A percentile compares a stretch with the other conserved stretches of the same genome.
These are phyloP conservation scores for Talaromyces sp. DNA, from an alignment of 2,329 filamentous ascomycete genomes.

Conservation along the genomic window DNA sequence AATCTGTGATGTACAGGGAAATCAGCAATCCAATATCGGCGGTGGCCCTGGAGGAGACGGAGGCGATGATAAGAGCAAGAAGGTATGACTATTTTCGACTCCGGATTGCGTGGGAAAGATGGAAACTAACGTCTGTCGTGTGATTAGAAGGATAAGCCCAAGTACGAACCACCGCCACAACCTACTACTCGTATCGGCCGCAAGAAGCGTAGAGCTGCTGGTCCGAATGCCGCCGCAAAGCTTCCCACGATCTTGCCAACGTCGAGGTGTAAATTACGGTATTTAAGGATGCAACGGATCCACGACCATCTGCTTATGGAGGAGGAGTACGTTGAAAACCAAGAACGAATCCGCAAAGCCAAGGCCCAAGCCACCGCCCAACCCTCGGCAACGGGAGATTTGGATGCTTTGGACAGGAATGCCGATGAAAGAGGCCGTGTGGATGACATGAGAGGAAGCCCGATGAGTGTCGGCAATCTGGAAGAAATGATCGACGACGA, in stretches of 20 bases:
- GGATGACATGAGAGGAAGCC: conserved; percentile 96
- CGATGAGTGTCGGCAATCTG: conserved; percentile 95
- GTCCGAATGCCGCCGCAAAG: conserved; percentile 91
- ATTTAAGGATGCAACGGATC: conserved; percentile 96
- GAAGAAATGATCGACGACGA: conserved; percentile 99
- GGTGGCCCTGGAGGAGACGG: conserved; percentile 65
- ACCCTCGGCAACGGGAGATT: conserved; percentile 56
- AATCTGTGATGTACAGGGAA: conserved; percentile 33
- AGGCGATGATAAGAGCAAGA: conserved; percentile 87
- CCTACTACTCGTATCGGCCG: conserved; percentile 95
- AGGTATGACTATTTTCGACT: conserved; percentile 52
- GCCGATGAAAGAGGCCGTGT: conserved; percentile 93
- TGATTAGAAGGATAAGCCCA: conserved; percentile 78
- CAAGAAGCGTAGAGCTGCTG: conserved; percentile 96
- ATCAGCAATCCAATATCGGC: conserved; percentile 76
- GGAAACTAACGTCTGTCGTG: conserved; percentile 9
- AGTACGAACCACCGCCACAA: conserved; percentile 97
- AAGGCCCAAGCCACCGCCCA: conserved; percentile 65
- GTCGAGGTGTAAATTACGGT: conserved; percentile 93
- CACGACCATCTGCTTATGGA: conserved; percentile 96
- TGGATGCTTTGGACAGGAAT: conserved; percentile 77
- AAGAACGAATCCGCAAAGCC: conserved; percentile 89
- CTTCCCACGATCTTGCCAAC: conserved; percentile 91
- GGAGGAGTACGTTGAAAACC: conserved; percentile 98
- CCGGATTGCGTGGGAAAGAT: background rate